Evolutionary conservation across 1,284 basidiomycete genomes (phyloP).

Genomic region (Malassezia dermatis): DNA sequence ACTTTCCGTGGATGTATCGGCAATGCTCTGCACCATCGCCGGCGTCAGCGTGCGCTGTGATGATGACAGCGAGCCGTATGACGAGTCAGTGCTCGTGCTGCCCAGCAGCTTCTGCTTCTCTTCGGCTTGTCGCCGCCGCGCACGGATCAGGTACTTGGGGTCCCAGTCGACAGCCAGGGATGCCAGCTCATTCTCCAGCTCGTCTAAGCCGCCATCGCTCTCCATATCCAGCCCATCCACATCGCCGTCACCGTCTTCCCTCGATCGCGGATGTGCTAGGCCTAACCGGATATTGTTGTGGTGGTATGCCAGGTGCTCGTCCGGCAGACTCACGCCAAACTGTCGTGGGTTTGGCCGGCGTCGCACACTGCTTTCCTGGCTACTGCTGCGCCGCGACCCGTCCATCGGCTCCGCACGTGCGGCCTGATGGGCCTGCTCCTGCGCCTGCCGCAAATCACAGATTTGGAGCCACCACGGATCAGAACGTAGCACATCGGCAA

Average conservation of each 20-base stretch:
- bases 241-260: conserved; percentile 22
- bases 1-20: neutral
- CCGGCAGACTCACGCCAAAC: conserved; percentile 36
- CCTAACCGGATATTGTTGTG: conserved; percentile 44
- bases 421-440: conserved; percentile 22
- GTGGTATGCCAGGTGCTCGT: conserved; percentile 43
- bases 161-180: conserved; percentile 25
- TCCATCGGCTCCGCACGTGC: conserved; percentile 20
- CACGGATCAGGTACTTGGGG: conserved; percentile 7
- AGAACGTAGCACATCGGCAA: conserved; percentile 28
- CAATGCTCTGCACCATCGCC: conserved; percentile 17
- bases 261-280: conserved; percentile 40
- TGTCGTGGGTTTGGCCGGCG: conserved; percentile 26
- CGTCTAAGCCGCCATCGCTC: conserved; percentile 16
- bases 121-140: neutral
- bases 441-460: conserved; percentile 34
- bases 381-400: neutral
- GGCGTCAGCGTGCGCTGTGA: conserved; percentile 32
- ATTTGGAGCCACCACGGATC: conserved; percentile 46
- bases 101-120: neutral
- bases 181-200: conserved; percentile 26
- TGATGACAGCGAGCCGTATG: conserved; percentile 33
- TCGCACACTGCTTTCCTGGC: neutral
- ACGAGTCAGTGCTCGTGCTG: neutral
- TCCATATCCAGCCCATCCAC: conserved; percentile 12